Base-by-base conservation (phyloP, 208 protist genomes). In the Balamuthia mandrillaris region DNA sequence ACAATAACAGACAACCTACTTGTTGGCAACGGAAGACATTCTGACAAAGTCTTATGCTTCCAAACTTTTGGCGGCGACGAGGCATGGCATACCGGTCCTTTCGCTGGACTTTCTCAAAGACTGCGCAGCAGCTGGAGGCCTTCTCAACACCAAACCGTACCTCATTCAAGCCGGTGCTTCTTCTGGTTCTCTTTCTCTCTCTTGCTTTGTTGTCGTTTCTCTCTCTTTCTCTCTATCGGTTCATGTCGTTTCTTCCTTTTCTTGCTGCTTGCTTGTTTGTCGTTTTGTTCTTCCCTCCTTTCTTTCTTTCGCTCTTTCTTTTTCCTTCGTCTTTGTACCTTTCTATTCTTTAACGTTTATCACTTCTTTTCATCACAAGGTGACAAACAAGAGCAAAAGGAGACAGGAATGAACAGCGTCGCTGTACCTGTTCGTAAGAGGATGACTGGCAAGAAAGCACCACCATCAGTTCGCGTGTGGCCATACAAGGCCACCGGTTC, bases 91-190 rank as follows among this genome's bases (percentile, higher is more conserved):
- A 9, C 65, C 65, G n/a, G 65, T 75, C 41, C 41, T 75, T 27
- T 54, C 65, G 39, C 65, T 75, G 41, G 65, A 75, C 65, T 75
- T 75, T 29, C 65, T 75, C 41, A 75, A 75, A 24, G 65, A 75
- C 65, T 75, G 65, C 65, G 65, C 27, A n/a, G 65, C 45, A 18
- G 65, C 65, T 9, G 42, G 42, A 21, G 21, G 39, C n/a, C 65
- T 75, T 16, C 27, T 75, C 39, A 54, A 37, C 41, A 44, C 65
- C 65, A 75, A 75, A 31, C 65, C 65, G 41, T 75, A 51, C 41
- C 65, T 75, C 42, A 18, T 75, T 31, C 65, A 75, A 44, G 39
- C 65, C 39, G 42, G 39, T 44, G 7, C 5, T 41, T 51, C 4
- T 41, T 16, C n/a, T n/a, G n/a, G n/a, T n/a, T n/a, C n/a, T n/a